Base-by-base conservation (phyloP, 805 yeast species). In the Kazachstania viticola region DNA sequence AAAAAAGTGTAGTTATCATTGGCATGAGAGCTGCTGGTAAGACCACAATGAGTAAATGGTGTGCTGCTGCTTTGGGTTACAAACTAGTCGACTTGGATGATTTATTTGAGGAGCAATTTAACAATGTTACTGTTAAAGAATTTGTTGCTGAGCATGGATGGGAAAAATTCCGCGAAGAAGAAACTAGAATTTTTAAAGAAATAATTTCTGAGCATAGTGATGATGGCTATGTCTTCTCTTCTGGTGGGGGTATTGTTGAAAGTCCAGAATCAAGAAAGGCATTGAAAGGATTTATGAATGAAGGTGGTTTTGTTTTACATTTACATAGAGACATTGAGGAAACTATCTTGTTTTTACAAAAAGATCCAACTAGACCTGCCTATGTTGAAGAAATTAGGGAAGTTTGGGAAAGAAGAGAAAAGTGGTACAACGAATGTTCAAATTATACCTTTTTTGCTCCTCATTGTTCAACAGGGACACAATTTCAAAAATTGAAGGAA, bases 11-110 rank as follows among this genome's bases (percentile, higher is more conserved):
- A 34, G 69, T 85, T 29, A 70, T 88, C 25, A 79, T 91, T 52
- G 98, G 98, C 27, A 91, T 91, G 98, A 73, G 98, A 54, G 98
- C 95, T 14, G 94, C 95, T 15, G 98, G 98, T 14, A 91, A 91
- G 58, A 73, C 94, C 3, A 79, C 94, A 1, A 67, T 85, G 46
- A 77, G 95, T 26, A 67, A 71, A 39, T 79, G 94, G 78, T 73
- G 81, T 44, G 77, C 94, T 7, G 58, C 69, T 18, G 65, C 70
- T 21, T 60, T 83, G 35, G 87, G 82, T 14, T 77, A 75, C 59
- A 54, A 59, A 27, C 67, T 79, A 33, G 51, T 82, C 24, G 99
- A 91, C 49, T 59, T 88, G 37, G 99, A 91, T 54, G 62, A 65
- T 9, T 65, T 69, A 17, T 70, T 88, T 38, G 95, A 81, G 46